These are phyloP conservation scores for Vitis rotundifolia DNA, from an alignment of 164 flowering plant genomes.

Conservation along the genomic window DNA sequence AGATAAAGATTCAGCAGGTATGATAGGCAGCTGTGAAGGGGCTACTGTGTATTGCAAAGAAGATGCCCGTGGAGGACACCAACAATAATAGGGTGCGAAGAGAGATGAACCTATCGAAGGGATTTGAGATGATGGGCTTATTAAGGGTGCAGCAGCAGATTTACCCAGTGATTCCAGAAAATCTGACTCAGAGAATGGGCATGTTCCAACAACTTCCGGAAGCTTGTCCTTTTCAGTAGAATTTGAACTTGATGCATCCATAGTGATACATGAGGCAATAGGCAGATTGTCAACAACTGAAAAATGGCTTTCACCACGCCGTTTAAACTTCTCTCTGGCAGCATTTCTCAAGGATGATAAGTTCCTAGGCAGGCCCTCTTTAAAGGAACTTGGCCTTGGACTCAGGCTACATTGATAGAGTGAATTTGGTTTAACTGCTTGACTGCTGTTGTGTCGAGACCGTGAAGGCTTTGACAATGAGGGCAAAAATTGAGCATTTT, in stretches of 20 bases:
- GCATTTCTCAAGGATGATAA: constrained; percentile 39
- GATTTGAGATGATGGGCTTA: constrained; percentile 21
- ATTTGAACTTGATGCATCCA: constrained; percentile 19
- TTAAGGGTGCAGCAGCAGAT: constrained; percentile 17
- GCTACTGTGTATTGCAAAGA: constrained; percentile 36
- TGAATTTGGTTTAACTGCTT: constrained; percentile 35
- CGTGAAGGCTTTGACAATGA: constrained; percentile 33
- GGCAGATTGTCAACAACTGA: constrained; percentile 29
- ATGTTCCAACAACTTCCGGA: constrained; percentile 22
- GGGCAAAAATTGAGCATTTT: constrained; percentile 18
- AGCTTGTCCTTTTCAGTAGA: constrained; percentile 31
- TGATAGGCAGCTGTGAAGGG: constrained; percentile 32
- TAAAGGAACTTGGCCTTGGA: constrained; percentile 66
- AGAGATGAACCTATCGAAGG: constrained; percentile 30
- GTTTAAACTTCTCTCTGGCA: constrained; percentile 53
- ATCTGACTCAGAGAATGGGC: constrained; percentile 15
- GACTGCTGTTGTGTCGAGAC: constrained; percentile 30
- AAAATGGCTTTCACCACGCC: constrained; percentile 41
- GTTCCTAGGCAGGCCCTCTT: constrained; percentile 54
- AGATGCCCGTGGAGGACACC: constrained; percentile 75
- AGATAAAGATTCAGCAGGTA: constrained; percentile 34
- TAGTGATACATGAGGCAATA: constrained; percentile 18
- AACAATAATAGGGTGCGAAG: constrained; percentile 78
- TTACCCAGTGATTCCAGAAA: constrained; percentile 48
- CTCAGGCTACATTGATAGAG: constrained; percentile 62